Conservation (phyloP, 257 asterid genomes). For the Sherardia arvensis region DNA sequence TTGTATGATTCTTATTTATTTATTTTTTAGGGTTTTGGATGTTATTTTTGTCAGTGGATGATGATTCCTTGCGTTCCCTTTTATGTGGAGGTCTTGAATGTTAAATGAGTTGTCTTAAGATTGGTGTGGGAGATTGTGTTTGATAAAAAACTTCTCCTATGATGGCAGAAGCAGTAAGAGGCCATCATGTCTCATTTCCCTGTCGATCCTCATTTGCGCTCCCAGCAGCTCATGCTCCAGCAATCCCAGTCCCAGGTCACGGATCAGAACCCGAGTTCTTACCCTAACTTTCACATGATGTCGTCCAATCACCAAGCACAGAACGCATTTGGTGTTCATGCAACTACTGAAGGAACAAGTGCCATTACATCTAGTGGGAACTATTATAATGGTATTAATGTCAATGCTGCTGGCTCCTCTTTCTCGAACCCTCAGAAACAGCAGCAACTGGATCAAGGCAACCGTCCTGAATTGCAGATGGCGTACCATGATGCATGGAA, state of each 20-base stretch:
- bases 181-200: slow-evolving; percentile 92
- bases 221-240: slow-evolving; percentile 51
- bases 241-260: slow-evolving; percentile 29
- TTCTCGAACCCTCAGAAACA: slow-evolving; percentile 31
- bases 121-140: background rate
- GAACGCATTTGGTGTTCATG: background rate
- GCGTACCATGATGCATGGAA: slow-evolving; percentile 99
- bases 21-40: background rate
- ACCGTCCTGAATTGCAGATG: slow-evolving; percentile 49
- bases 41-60: background rate
- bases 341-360: background rate
- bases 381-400: background rate
- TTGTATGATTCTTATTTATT: background rate
- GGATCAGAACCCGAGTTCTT: slow-evolving; percentile 26
- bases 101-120: background rate
- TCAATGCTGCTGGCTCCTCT: slow-evolving; percentile 9
- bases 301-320: slow-evolving; percentile 17
- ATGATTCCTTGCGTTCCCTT: background rate
- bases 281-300: slow-evolving; percentile 22
- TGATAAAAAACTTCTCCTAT: slow-evolving; percentile 3
- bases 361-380: slow-evolving; percentile 6
- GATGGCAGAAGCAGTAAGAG: slow-evolving; percentile 49
- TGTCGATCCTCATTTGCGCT: slow-evolving; percentile 91
- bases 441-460: slow-evolving; percentile 25
- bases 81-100: background rate